Evolutionary conservation across 192 early-diverging fungal genomes (phyloP), one percentile per base, ranked within the genome.

Genomic region (Paraglomus occultum): DNA sequence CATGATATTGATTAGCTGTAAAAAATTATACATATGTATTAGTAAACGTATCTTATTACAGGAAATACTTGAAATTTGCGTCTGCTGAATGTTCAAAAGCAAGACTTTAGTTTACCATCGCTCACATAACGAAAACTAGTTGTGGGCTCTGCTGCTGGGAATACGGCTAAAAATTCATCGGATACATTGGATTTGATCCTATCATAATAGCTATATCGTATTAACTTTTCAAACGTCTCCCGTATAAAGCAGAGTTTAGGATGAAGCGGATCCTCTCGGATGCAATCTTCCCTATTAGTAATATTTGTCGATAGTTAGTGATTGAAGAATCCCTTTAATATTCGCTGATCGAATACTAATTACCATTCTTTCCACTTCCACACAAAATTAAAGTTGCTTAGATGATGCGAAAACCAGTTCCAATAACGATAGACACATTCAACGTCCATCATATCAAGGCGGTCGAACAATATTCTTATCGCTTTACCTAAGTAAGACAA

Each of bases 341-440:
- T 18, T 51, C 18, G 15, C 51, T 15, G 15, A 51, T 23, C 5
- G 31, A 31, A 45, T 23, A 20, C 64, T 31, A 31, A 31, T 72
- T 81, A 81, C 96, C 95, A 98, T 64, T 84, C 88, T 23, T 72
- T 62, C 95, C 95, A 97, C 70, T 91, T 87, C 94, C 94, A 97
- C 31, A 85, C 80, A 77, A 88, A 95, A 11, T 83, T 88, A 84
- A 96, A 95, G 79, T 97, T 97, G 75, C 93, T 95, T 54, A 99
- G 77, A 77, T 96, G 95, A 61, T 92, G 87, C 0, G 91, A 84
- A 79, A 99, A 91, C 92, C 92, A 96, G 70, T 90, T 90, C 64
- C 86, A 85, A 51, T 97, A 83, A 31, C 95, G 81, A 73, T 88
- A 81, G 39, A 95, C 82, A 73, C 88, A 90, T 76, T 95, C 95